A percentile compares a stretch with the other conserved stretches of the same genome.
These are phyloP conservation scores for Pestalotiopsis sp. DNA, from an alignment of 2,329 filamentous ascomycete genomes.

Conservation along the genomic window DNA sequence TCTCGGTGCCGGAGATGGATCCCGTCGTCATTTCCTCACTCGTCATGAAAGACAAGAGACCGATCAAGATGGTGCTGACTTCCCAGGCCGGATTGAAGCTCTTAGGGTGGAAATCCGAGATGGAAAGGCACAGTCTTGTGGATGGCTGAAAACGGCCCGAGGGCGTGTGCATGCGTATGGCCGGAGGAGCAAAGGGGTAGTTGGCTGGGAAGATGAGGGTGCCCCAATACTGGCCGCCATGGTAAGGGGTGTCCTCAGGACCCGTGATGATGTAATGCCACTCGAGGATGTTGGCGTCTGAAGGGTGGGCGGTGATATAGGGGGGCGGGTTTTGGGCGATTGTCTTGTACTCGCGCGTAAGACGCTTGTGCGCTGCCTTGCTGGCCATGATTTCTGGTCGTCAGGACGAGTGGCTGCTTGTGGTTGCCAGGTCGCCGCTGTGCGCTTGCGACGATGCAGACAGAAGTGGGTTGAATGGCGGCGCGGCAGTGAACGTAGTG, in stretches of 20 bases:
- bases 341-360: slow-evolving; percentile 66
- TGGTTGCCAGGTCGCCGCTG: neutral
- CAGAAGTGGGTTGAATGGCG: neutral
- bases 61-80: slow-evolving; percentile 93
- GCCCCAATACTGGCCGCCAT: slow-evolving; percentile 97
- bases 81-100: slow-evolving; percentile 99
- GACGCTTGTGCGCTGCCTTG: slow-evolving; percentile 73
- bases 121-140: slow-evolving; percentile 89
- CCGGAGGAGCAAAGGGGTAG: slow-evolving; percentile 95
- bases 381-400: slow-evolving; percentile 60
- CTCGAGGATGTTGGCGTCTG: slow-evolving; percentile 90
- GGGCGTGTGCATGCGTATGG: slow-evolving; percentile 98
- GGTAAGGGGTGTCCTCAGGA: slow-evolving; percentile 90
- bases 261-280: slow-evolving; percentile 97
- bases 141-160: slow-evolving; percentile 94
- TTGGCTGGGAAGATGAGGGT: slow-evolving; percentile 93
- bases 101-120: slow-evolving; percentile 96
- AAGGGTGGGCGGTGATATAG: slow-evolving; percentile 87
- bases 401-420: neutral
- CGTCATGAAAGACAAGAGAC: slow-evolving; percentile 96
- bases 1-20: slow-evolving; percentile 74
- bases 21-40: slow-evolving; percentile 98
- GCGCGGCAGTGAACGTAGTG: neutral
- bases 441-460: neutral
- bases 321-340: slow-evolving; percentile 78